Percentiles rank a stretch among this genome's conserved stretches.
Conservation (phyloP, 177 flowering plant species). For the Vitis hybrid region DNA sequence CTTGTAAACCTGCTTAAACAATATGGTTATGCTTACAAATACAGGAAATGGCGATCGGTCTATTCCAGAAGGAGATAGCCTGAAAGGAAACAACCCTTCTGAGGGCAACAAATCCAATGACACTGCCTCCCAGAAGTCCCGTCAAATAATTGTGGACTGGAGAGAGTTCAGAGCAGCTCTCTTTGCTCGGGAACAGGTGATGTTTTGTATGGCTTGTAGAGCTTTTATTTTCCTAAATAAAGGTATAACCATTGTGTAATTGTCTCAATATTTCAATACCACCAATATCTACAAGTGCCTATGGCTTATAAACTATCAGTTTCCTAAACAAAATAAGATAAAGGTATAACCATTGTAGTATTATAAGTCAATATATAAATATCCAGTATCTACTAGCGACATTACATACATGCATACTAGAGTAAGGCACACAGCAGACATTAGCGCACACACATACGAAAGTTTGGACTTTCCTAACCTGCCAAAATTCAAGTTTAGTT, state of each 20-base stretch:
- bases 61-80: conserved; percentile 57
- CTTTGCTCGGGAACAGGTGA: conserved; percentile 64
- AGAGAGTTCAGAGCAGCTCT: conserved; percentile 84
- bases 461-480: background rate
- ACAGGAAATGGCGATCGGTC: conserved; percentile 55
- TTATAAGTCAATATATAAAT: too few relatives aligned
- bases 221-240: background rate
- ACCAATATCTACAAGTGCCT: too few relatives aligned
- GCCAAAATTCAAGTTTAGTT: background rate
- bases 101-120: conserved; percentile 49
- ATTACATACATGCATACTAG: too few relatives aligned
- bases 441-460: background rate
- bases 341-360: too few relatives aligned
- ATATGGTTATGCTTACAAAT: background rate
- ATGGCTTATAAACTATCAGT: too few relatives aligned
- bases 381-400: too few relatives aligned
- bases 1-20: too few relatives aligned
- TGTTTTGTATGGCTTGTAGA: background rate
- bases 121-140: conserved; percentile 34
- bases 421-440: too few relatives aligned
- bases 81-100: conserved; percentile 39
- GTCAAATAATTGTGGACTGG: conserved; percentile 60
- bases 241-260: background rate
- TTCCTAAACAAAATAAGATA: too few relatives aligned
- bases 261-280: background rate